Percentiles rank a stretch among this genome's conserved stretches.
Evolutionary conservation across 2,329 filamentous ascomycete genomes (phyloP).

Genomic region (Ophiostoma pallidulum): DNA sequence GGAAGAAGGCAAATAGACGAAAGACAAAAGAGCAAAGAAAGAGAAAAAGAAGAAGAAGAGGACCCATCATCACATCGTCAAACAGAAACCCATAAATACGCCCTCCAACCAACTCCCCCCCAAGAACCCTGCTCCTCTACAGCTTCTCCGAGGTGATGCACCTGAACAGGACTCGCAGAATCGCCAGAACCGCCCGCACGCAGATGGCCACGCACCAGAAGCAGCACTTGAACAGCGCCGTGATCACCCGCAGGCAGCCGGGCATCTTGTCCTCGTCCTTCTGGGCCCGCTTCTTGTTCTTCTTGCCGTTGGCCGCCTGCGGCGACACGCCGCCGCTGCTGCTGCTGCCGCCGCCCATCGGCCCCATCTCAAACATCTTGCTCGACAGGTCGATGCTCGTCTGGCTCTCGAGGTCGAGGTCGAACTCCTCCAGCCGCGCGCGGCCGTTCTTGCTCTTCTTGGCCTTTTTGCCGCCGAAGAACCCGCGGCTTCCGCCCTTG

Average conservation of each 20-base stretch:
- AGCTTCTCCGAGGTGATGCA: constrained; percentile 38
- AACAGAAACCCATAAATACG: neutral
- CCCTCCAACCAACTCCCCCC: no score
- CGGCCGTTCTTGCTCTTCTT: constrained; percentile 14
- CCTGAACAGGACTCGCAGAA: constrained; percentile 42
- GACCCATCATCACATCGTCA: neutral
- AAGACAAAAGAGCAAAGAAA: neutral
- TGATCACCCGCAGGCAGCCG: constrained; percentile 38
- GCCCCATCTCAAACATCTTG: constrained; percentile 28
- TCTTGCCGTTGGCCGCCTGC: neutral
- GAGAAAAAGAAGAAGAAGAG: neutral
- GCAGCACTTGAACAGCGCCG: constrained; percentile 46
- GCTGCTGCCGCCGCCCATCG: neutral
- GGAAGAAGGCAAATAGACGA: neutral
- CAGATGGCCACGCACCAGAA: constrained; percentile 48
- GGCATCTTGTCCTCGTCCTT: constrained; percentile 40
- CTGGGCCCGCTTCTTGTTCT: neutral
- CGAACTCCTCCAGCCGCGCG: constrained; percentile 45
- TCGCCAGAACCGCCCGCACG: constrained; percentile 42
- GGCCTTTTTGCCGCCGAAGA: constrained; percentile 16
- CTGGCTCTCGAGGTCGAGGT: constrained; percentile 56
- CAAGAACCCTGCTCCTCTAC: constrained; percentile 16
- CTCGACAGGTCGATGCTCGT: constrained; percentile 34
- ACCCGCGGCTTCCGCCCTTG: constrained; percentile 10
- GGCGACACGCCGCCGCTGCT: neutral